A percentile compares a stretch with the other conserved stretches of the same genome.
Evolutionary conservation across 2,329 filamentous ascomycete species (phyloP).

Genomic region (Ophiocordyceps polyrhachis-furcata): DNA sequence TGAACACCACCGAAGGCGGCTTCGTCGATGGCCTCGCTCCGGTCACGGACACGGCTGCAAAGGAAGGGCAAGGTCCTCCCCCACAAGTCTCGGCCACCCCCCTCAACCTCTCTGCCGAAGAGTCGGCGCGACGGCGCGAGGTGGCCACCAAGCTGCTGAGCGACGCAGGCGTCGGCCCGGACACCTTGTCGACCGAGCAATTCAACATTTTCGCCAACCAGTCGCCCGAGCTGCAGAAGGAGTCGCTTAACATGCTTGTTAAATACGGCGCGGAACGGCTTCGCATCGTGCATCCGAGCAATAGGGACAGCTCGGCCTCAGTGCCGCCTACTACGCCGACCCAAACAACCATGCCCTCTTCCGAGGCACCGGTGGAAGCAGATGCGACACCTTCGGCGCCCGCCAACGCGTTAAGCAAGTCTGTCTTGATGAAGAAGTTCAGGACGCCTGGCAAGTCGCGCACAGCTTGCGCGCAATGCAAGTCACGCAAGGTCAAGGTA

Average conservation of each 20-base stretch:
- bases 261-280: slow-evolving; percentile 38
- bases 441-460: slow-evolving; percentile 13
- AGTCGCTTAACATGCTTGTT: slow-evolving; percentile 36
- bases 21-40: neutral
- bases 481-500: slow-evolving; percentile 19
- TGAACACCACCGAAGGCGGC: slow-evolving; percentile 1
- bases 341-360: slow-evolving; percentile 6
- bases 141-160: slow-evolving; percentile 27
- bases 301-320: slow-evolving; percentile 12
- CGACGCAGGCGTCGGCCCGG: slow-evolving; percentile 29
- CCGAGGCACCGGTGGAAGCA: slow-evolving; percentile 12
- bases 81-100: slow-evolving; percentile 7
- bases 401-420: slow-evolving; percentile 2
- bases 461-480: slow-evolving; percentile 18
- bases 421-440: slow-evolving; percentile 2
- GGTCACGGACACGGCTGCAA: neutral
- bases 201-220: slow-evolving; percentile 43
- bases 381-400: slow-evolving; percentile 11
- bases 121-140: slow-evolving; percentile 30
- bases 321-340: slow-evolving; percentile 10
- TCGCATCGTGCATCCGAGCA: slow-evolving; percentile 34
- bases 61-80: slow-evolving; percentile 1
- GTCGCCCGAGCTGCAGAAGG: slow-evolving; percentile 32
- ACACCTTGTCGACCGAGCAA: slow-evolving; percentile 33
- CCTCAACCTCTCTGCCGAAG: slow-evolving; percentile 21